These are phyloP conservation scores for Penicillium sp. DNA, from an alignment of 2,329 filamentous ascomycete species.

Conservation along the genomic window DNA sequence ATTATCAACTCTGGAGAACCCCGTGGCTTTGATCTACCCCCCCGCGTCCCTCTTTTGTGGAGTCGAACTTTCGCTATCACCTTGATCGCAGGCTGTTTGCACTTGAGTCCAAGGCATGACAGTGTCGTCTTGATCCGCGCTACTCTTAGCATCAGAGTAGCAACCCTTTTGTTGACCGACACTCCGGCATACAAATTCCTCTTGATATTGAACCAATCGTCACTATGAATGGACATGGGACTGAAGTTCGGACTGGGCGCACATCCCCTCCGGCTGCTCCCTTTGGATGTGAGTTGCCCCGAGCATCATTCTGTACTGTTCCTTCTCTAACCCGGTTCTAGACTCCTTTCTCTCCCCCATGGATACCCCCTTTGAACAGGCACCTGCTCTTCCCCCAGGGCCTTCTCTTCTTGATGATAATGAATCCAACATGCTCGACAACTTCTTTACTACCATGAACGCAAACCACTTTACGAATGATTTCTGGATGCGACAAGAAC, in stretches of 20 bases:
- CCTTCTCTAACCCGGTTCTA: constrained; percentile 10
- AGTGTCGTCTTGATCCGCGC: constrained; percentile 20
- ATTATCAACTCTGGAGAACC: constrained; percentile 8
- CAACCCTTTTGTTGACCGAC: constrained; percentile 14
- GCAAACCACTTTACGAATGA: constrained; percentile 41
- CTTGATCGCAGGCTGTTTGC: constrained; percentile 4
- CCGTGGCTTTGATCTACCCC: constrained; percentile 12
- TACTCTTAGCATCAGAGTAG: constrained; percentile 28
- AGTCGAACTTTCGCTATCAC: neutral
- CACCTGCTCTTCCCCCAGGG: constrained; percentile 65
- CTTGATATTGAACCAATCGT: neutral
- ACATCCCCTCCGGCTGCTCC: constrained; percentile 57
- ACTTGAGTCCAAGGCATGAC: constrained; percentile 31
- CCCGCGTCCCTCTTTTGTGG: constrained; percentile 11
- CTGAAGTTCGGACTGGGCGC: constrained; percentile 39
- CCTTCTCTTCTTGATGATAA: constrained; percentile 63
- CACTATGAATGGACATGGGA: constrained; percentile 36
- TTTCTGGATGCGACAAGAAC: constrained; percentile 37
- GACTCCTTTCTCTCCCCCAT: constrained; percentile 37
- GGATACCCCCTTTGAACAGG: constrained; percentile 46
- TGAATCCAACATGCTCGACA: constrained; percentile 56
- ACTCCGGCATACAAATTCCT: neutral
- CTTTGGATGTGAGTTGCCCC: constrained; percentile 64
- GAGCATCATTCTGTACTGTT: neutral
- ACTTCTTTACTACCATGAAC: constrained; percentile 46